Evolutionary conservation across 2,329 filamentous ascomycete genomes (phyloP), one percentile per base, ranked within the genome.

Genomic region (Fusarium sambucinum): DNA sequence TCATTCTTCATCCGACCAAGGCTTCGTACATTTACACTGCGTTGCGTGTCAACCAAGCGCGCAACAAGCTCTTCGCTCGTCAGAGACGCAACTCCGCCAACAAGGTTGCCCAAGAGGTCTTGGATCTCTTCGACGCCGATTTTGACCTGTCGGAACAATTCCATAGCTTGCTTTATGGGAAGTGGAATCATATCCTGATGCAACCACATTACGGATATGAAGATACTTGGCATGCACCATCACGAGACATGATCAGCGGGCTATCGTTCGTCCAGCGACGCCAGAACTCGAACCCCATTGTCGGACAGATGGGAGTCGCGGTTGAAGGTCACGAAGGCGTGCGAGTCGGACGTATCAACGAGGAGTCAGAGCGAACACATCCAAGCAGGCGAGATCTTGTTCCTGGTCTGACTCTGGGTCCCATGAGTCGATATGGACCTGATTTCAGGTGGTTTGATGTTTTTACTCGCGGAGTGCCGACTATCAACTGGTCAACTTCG

Each of bases 301-400:
- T 86, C 1, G 90, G 90, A 1, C 85, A 89, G 46, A 82, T 92
- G 58, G 90, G 89, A 5, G 82, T 93, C 25, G 83, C 86, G 1
- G 83, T 91, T 2, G 89, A 92, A 73, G 89, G 86, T 2, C 85
- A 83, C 63, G 91, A 91, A 66, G 90, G 88, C 1, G 88, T 87
- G 1, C 69, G 79, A 0, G 75, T 78, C 0, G 79, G 79, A 0
- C 59, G 72, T 1, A 77, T 82, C 11, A 86, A 83, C 48, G 87
- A 89, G 57, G 86, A 85, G 16, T 85, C 84, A 7, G 83, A 88
- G 12, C 81, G 74, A 70, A 84, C 75, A 60, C 84, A 73, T 79
- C 84, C 73, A 52, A 82, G 59, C 64, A 75, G 60, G 44, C 66
- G 68, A 2, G 79, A 78, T 69, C 73, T 81, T 17, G 85, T 92